Evolutionary conservation across 2,329 filamentous ascomycete species (phyloP).

Genomic region (Fragosphaeria purpurea): DNA sequence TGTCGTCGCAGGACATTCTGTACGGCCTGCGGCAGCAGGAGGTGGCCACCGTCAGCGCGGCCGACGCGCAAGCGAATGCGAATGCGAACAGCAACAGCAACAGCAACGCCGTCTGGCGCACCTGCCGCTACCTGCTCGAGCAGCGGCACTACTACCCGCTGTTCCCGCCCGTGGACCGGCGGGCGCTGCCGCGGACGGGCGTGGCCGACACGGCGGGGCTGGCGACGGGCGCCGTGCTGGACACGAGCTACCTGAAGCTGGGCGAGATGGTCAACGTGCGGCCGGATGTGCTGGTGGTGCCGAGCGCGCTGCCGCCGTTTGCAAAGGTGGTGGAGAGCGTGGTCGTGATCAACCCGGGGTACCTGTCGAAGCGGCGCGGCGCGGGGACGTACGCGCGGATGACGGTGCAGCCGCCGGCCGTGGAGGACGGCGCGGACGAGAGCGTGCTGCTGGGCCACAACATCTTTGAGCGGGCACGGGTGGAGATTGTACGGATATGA

Average conservation of each 20-base stretch:
- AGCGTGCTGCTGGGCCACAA: slow-evolving; percentile 58
- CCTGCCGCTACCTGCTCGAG: slow-evolving; percentile 70
- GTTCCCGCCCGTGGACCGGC: slow-evolving; percentile 68
- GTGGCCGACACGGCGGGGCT: slow-evolving; percentile 47
- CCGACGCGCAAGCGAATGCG: not conserved
- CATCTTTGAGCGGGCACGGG: slow-evolving; percentile 71
- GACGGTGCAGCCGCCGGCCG: slow-evolving; percentile 55
- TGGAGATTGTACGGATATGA: slow-evolving; percentile 75
- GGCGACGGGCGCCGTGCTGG: slow-evolving; percentile 67
- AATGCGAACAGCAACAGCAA: slow-evolving; percentile 23
- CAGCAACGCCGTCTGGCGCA: slow-evolving; percentile 55
- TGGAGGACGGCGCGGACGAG: slow-evolving; percentile 41
- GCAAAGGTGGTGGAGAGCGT: slow-evolving; percentile 88
- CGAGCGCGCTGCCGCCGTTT: slow-evolving; percentile 76
- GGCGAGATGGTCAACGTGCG: slow-evolving; percentile 82
- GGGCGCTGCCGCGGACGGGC: slow-evolving; percentile 55
- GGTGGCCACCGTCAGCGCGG: slow-evolving; percentile 42
- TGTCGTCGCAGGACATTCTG: slow-evolving; percentile 75
- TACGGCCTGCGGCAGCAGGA: slow-evolving; percentile 75
- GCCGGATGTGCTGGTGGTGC: slow-evolving; percentile 75
- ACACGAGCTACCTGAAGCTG: slow-evolving; percentile 74
- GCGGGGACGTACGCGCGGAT: slow-evolving; percentile 80
- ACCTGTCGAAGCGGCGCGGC: slow-evolving; percentile 71
- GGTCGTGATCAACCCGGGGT: slow-evolving; percentile 81
- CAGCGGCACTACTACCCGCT: slow-evolving; percentile 87